Conservation (phyloP, 2,329 filamentous ascomycete species). For the Aspergillus unguis region DNA sequence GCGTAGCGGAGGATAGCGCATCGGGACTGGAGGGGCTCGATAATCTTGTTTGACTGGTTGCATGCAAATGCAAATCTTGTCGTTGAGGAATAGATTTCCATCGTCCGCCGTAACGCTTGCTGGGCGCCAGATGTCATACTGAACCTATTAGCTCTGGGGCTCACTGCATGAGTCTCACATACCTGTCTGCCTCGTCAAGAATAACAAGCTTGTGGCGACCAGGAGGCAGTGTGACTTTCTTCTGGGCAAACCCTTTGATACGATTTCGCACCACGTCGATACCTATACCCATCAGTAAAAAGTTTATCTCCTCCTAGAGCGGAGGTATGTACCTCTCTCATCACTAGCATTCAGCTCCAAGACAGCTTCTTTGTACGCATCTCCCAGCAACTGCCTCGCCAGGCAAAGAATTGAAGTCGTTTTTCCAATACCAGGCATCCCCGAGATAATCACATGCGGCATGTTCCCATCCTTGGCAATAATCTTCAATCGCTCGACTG, state of each 20-base stretch:
- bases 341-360: conserved; percentile 95
- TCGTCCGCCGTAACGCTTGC: conserved; percentile 88
- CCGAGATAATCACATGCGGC: conserved; percentile 99
- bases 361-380: conserved; percentile 95
- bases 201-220: conserved; percentile 96
- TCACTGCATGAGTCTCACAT: conserved; percentile 7
- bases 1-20: conserved; percentile 95
- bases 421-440: conserved; percentile 98
- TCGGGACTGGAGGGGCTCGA: conserved; percentile 94
- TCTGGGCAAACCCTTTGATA: conserved; percentile 98
- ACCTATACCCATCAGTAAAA: conserved; percentile 41
- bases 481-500: conserved; percentile 94
- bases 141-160: not conserved
- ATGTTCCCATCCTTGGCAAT: conserved; percentile 99
- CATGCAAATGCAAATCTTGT: conserved; percentile 97
- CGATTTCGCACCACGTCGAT: conserved; percentile 97
- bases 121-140: conserved; percentile 95
- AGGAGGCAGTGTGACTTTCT: conserved; percentile 90
- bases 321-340: conserved; percentile 69
- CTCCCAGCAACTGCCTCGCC: conserved; percentile 83
- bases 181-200: conserved; percentile 91
- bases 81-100: conserved; percentile 98
- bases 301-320: not conserved
- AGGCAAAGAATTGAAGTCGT: conserved; percentile 93
- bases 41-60: conserved; percentile 99